These are phyloP conservation scores for Prunus davidiana DNA, from an alignment of 306 rosid genomes.

Conservation along the genomic window DNA sequence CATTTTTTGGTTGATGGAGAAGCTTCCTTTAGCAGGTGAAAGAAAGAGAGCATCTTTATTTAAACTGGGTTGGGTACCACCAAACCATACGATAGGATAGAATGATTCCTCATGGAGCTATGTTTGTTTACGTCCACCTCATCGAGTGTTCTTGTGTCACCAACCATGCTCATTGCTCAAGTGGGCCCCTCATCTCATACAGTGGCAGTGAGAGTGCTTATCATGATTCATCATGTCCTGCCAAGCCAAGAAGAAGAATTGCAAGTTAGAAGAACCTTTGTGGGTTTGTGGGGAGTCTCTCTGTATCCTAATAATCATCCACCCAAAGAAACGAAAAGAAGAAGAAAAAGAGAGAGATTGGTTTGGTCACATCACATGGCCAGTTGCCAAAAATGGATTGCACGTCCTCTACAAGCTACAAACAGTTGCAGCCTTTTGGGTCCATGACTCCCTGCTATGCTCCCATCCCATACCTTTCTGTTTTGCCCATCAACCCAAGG, in stretches of 20 bases:
- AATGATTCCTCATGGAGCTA: background rate
- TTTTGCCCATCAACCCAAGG: background rate
- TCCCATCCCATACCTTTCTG: background rate
- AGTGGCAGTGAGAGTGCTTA: background rate
- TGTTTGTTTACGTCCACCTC: background rate
- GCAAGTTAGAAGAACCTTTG: constrained; percentile 3
- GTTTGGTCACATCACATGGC: constrained; percentile 37
- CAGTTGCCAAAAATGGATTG: constrained; percentile 19
- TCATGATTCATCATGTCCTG: background rate
- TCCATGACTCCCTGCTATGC: background rate
- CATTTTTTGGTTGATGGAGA: background rate
- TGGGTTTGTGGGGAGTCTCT: constrained; percentile 4
- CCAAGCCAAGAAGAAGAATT: background rate
- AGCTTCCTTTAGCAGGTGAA: background rate
- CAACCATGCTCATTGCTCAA: background rate
- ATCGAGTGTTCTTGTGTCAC: background rate
- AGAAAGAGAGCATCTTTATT: too few species aligned
- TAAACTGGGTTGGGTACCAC: too few species aligned
- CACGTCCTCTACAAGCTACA: background rate
- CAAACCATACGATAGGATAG: too few species aligned
- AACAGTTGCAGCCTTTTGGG: constrained; percentile 23
- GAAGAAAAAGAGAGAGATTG: background rate
- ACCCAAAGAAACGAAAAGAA: background rate
- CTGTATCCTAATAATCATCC: constrained; percentile 5
- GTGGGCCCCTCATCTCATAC: background rate